These are phyloP conservation scores for Pythium rhizo-oryzae DNA, from an alignment of 352 stramenopile genomes.

Conservation along the genomic window DNA sequence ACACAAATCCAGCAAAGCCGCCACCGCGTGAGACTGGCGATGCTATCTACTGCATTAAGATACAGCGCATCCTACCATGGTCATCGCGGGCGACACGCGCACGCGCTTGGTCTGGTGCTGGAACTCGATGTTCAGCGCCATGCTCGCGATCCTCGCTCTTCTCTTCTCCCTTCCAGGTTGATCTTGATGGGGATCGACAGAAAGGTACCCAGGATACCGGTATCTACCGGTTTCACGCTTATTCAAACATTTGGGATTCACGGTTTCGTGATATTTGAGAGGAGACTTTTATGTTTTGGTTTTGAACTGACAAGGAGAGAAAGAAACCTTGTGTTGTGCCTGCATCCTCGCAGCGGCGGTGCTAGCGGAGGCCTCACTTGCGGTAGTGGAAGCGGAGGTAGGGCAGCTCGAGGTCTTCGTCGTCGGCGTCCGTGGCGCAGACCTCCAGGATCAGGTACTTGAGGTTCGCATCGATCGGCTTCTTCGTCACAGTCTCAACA, in stretches of 20 bases:
- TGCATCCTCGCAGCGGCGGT: not conserved
- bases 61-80: slow-evolving; percentile 52
- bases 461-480: slow-evolving; percentile 92
- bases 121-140: slow-evolving; percentile 82
- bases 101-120: slow-evolving; percentile 74
- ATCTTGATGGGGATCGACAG: slow-evolving; percentile 5
- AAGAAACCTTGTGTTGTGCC: not conserved
- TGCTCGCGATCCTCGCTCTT: slow-evolving; percentile 18
- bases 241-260: not conserved
- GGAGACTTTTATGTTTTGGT: slow-evolving; percentile 1
- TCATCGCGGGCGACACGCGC: slow-evolving; percentile 69
- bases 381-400: slow-evolving; percentile 93
- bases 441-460: slow-evolving; percentile 97
- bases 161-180: not conserved
- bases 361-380: slow-evolving; percentile 16
- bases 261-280: slow-evolving; percentile 7
- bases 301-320: not conserved
- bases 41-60: not conserved
- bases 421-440: slow-evolving; percentile 95
- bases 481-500: slow-evolving; percentile 96
- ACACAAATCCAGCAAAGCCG: too few species aligned
- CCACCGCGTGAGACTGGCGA: not conserved
- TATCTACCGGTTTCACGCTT: not conserved
- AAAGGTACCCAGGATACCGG: not conserved
- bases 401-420: slow-evolving; percentile 96